Evolutionary conservation across 1,139 yeast genomes (phyloP), one percentile per base, ranked within the genome.

Genomic region (Geotrichum fermentans): DNA sequence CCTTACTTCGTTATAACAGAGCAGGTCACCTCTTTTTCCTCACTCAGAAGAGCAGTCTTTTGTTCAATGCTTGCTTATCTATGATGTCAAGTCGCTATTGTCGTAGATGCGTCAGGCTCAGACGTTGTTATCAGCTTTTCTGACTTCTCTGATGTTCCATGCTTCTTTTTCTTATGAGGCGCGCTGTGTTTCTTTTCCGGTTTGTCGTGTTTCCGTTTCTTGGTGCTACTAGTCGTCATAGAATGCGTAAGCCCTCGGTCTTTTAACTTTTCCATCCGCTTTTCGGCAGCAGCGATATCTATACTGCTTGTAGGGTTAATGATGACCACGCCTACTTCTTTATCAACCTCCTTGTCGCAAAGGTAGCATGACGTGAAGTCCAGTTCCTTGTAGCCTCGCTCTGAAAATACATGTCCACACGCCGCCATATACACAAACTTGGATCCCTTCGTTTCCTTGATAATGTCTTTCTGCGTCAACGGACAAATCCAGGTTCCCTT

Each of bases 401-500:
- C 68, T 0, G 77, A 68, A 54, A 77, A 63, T 0, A 73, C 76
- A 61, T 80, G 81, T 0, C 83, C 83, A 58, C 85, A 80, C 11
- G 70, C 72, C 0, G 70, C 75, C 6, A 77, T 56, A 58, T 79
- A 79, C 1, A 72, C 72, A 52, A 75, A 71, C 60, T 65, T 65
- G 10, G 67, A 58, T 1, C 69, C 62, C 3, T 63, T 59, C n/a
- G 63, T 60, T 36, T 55, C 65, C 53, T 50, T 70, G 62, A 53
- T 50, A 28, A 71, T 62, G 7, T 62, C 65, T 50, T 71, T 70
- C 14, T 69, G 66, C 0, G 77, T 74, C 16, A 80, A 64, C 0
- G 83, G 80, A 59, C 94, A 85, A 21, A 69, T 65, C 59, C 83
- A 71, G 13, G 55, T 65, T 1, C 62, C 60, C 3, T 58, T 57